Base-by-base conservation (phyloP, 805 yeast species). In the Alloascoidea hylecoeti region DNA sequence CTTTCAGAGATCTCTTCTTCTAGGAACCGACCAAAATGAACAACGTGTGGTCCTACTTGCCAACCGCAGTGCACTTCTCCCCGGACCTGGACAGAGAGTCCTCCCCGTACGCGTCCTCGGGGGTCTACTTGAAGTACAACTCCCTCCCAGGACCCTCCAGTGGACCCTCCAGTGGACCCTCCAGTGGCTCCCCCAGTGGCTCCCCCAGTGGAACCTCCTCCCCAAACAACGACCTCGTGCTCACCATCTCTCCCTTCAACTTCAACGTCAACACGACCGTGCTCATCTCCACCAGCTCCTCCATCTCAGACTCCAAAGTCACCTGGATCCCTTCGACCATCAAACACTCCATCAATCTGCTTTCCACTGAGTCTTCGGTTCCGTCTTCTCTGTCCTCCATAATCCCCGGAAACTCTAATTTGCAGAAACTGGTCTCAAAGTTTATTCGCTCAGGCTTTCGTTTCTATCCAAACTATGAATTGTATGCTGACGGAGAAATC, bases 161-260 rank as follows among this genome's bases (percentile, higher is more conserved):
- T 9, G n/a, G 30, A 23, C n/a, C n/a, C 30, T 23, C n/a, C 13
- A 9, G n/a, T 9, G n/a, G 9, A 23, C 9, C 30, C 13, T 9
- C 30, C 30, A 9, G 13, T 9, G 9, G 13, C 30, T 23, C 30
- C 9, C 30, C 30, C 9, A 9, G 13, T 23, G 13, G 13, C 30
- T n/a, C n/a, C n/a, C n/a, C 30, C 9, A 23, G 9, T 23, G 9
- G 9, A 23, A 23, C n/a, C 9, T 23, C 30, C n/a, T n/a, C n/a
- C n/a, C 13, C 30, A 23, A 23, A 23, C n/a, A 23, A 23, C 30
- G 30, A 23, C 30, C 30, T 23, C 30, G n/a, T 23, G 13, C 30
- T 23, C 30, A 23, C 30, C 30, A 23, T 23, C 30, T 23, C 30
- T n/a, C 30, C 30, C n/a, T 23, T 23, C 30, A 23, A 23, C n/a